Evolutionary conservation across 257 asterid genomes (phyloP).

Genomic region (Cruciata laevipes): DNA sequence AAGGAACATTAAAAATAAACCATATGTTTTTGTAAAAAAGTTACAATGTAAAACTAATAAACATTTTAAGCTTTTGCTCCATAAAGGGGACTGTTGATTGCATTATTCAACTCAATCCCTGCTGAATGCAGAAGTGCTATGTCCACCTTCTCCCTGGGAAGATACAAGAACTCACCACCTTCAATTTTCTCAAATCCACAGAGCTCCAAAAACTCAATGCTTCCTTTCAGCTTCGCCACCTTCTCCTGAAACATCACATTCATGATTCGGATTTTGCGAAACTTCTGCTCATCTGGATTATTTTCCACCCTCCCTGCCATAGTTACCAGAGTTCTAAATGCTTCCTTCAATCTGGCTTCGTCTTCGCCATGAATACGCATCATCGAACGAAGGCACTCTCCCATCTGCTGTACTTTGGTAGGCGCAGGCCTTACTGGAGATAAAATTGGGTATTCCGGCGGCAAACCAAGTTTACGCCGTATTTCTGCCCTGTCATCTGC

Average conservation of each 20-base stretch:
- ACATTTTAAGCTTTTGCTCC: conserved; percentile 47
- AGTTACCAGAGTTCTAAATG: conserved; percentile 82
- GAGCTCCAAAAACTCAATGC: conserved; percentile 78
- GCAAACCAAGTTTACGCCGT: conserved; percentile 89
- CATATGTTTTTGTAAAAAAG: no score
- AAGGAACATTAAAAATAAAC: no score
- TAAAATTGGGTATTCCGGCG: conserved; percentile 65
- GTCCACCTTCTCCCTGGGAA: conserved; percentile 77
- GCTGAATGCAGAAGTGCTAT: conserved; percentile 79
- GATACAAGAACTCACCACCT: conserved; percentile 79
- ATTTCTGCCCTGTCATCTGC: conserved; percentile 99
- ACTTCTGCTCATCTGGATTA: conserved; percentile 85
- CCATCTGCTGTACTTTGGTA: conserved; percentile 84
- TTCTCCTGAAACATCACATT: conserved; percentile 90
- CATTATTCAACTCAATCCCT: conserved; percentile 78
- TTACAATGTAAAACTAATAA: no score
- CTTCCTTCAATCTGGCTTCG: conserved; percentile 74
- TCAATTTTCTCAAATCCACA: conserved; percentile 92
- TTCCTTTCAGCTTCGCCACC: conserved; percentile 83
- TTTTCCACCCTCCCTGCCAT: conserved; percentile 84
- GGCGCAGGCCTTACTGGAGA: conserved; percentile 79
- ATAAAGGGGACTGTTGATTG: conserved; percentile 81
- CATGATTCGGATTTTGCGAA: conserved; percentile 77
- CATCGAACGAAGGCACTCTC: conserved; percentile 84
- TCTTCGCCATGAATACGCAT: conserved; percentile 78